Evolutionary conservation across 140 eudicot genomes (phyloP), one percentile per base, ranked within the genome.

Genomic region (Senecio squalidus): DNA sequence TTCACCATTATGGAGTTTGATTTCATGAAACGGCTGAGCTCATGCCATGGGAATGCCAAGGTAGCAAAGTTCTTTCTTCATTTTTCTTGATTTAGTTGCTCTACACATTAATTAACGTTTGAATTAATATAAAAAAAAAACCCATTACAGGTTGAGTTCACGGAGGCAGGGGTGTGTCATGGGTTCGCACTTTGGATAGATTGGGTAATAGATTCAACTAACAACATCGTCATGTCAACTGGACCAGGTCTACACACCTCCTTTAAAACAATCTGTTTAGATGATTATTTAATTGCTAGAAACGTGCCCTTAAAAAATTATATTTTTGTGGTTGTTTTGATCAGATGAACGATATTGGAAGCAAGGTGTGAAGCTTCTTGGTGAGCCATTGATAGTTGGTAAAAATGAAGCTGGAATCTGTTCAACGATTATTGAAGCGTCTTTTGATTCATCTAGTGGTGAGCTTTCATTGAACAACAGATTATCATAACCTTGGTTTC

Each of bases 191-290:
- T 91, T 64, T 91, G 98, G 98, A 91, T 91, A 33, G 96, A 91
- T 68, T 86, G 96, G 94, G 82, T 81, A 14, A 45, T 91, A 82
- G 88, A 80, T 68, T 60, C 66, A 10, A 76, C 77, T 3, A 72
- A 70, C 57, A 20, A 74, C 43, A 75, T 56, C 9, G 31, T 78
- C 36, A 39, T 83, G 58, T 73, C 88, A 71, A 81, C 94, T 0
- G 96, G 92, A 63, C 96, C 88, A 74, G 96, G 98, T 89, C 58
- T 34, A n/a, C n/a, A n/a, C n/a, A n/a, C n/a, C n/a, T n/a, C n/a
- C n/a, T n/a, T n/a, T n/a, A n/a, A n/a, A n/a, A n/a, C n/a, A n/a
- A n/a, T n/a, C n/a, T n/a, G n/a, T n/a, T n/a, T n/a, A n/a, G n/a
- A n/a, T n/a, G n/a, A n/a, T n/a, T n/a, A 50, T 33, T 20, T 33